Conservation (phyloP, 306 rosid genomes). For the Echinosophora koreensis region DNA sequence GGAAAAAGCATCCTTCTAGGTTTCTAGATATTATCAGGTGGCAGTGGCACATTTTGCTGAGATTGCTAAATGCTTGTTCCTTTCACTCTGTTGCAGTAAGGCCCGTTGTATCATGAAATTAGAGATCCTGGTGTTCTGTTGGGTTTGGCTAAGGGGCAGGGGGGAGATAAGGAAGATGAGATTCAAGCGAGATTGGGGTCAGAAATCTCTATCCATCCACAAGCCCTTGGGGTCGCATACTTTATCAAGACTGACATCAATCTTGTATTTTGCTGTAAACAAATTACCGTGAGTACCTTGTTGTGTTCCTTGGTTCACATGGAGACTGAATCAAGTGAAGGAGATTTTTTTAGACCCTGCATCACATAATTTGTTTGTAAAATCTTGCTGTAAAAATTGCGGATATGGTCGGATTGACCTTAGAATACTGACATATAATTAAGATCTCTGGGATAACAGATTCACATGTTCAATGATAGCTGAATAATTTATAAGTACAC, state of each 20-base stretch:
- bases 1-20: not conserved
- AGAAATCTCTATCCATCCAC: constrained; percentile 63
- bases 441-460: constrained; percentile 8
- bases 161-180: constrained; percentile 47
- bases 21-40: not conserved
- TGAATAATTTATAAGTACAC: constrained; percentile 27
- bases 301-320: constrained; percentile 47
- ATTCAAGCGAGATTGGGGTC: constrained; percentile 64
- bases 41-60: not conserved
- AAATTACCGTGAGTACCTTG: constrained; percentile 44
- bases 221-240: constrained; percentile 50
- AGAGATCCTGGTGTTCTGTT: constrained; percentile 44
- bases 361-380: not conserved
- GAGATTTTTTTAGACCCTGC: constrained; percentile 41
- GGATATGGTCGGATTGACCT: constrained; percentile 24
- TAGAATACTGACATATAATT: constrained; percentile 36
- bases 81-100: not conserved
- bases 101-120: constrained; percentile 46
- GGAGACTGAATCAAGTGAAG: not conserved
- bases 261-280: constrained; percentile 53
- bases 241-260: constrained; percentile 59
- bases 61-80: not conserved
- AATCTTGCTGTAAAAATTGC: constrained; percentile 30
- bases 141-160: constrained; percentile 25
- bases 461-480: constrained; percentile 50